A percentile compares a stretch with the other conserved stretches of the same genome.
Conservation (phyloP, 176 grass and related monocot species). For the Pontederia paniculata region DNA sequence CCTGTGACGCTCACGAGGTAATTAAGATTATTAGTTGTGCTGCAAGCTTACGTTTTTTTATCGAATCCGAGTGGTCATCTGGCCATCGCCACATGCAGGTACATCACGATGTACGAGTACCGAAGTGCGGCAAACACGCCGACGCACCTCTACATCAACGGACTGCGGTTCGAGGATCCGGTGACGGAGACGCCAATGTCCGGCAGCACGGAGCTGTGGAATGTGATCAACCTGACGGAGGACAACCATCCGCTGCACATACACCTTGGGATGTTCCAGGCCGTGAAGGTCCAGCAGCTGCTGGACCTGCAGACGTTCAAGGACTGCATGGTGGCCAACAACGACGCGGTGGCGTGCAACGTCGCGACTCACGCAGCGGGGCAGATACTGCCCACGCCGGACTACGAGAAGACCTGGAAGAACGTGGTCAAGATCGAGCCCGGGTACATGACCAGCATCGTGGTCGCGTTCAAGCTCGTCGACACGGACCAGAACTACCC, state of each 20-base stretch:
- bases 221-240: neutral
- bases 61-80: too few species aligned
- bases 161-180: neutral
- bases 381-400: neutral
- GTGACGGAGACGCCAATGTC: neutral
- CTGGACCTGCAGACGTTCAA: neutral
- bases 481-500: constrained; percentile 5
- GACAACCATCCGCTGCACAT: constrained; percentile 1
- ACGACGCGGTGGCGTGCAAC: constrained; percentile 19
- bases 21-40: too few species aligned
- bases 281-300: neutral
- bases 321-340: constrained; percentile 8
- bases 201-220: constrained; percentile 9
- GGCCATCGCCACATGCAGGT: constrained; percentile 6
- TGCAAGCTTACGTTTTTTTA: too few species aligned
- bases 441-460: constrained; percentile 23
- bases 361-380: constrained; percentile 14
- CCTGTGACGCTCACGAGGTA: neutral
- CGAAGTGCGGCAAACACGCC: neutral
- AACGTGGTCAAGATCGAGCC: constrained; percentile 30
- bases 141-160: constrained; percentile 2
- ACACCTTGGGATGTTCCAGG: neutral
- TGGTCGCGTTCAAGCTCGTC: constrained; percentile 22
- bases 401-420: constrained; percentile 31
- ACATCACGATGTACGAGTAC: neutral